These are phyloP conservation scores for Fusarium nygamai DNA, from an alignment of 2,329 filamentous ascomycete genomes.

Conservation along the genomic window DNA sequence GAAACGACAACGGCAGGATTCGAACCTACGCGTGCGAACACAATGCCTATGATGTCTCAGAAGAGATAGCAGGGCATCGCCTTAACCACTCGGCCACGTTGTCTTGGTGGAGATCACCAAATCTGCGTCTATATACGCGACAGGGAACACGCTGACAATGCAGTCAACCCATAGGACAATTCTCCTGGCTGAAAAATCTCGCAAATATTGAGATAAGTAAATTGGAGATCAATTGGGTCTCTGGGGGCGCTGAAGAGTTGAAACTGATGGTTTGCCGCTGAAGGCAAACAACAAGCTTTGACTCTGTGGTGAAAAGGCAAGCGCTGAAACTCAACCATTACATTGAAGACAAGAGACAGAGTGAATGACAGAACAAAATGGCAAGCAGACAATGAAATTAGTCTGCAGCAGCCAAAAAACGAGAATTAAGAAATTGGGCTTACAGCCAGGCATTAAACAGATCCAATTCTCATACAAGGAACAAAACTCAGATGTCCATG, in stretches of 20 bases:
- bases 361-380: too few species aligned
- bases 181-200: not conserved
- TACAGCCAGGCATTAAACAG: too few species aligned
- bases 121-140: not conserved
- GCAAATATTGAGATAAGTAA: not conserved
- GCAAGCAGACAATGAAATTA: not conserved
- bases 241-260: accelerated
- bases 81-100: constrained; percentile 32
- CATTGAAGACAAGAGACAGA: accelerated
- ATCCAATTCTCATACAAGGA: accelerated
- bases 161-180: accelerated
- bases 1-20: constrained; percentile 28
- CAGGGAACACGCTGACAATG: accelerated
- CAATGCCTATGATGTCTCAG: constrained; percentile 27
- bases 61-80: constrained; percentile 30
- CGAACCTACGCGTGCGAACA: constrained; percentile 33
- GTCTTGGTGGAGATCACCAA: not conserved
- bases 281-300: too few species aligned
- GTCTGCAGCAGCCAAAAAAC: accelerated
- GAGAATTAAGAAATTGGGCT: accelerated
- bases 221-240: too few species aligned
- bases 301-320: accelerated
- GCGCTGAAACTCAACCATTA: accelerated
- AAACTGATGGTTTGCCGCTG: accelerated
- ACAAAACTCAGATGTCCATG: not conserved